phyloP scores from a whole-genome alignment of 495 filamentous ascomycete species.

The Aspergillus homomorphus region DNA sequence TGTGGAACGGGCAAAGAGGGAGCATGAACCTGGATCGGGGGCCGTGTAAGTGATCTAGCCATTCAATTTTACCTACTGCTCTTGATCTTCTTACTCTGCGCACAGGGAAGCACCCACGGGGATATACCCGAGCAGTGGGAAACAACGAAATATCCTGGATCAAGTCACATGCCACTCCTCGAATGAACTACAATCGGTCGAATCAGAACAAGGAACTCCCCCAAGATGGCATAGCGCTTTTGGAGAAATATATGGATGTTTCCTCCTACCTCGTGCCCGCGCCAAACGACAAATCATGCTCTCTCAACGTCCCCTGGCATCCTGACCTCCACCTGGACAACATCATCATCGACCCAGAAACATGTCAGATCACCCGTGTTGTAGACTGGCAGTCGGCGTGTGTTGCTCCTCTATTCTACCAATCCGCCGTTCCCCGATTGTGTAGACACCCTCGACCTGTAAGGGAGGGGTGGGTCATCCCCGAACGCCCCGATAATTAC shows the following conservation, averaged over 20 bases:
- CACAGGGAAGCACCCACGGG: constrained; percentile 23
- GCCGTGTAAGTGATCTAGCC: constrained; percentile 23
- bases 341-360: constrained; percentile 34
- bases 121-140: constrained; percentile 27
- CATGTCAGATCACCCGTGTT: constrained; percentile 25
- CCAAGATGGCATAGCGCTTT: constrained; percentile 16
- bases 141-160: constrained; percentile 34
- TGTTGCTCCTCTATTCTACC: constrained; percentile 29
- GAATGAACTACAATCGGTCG: constrained; percentile 30
- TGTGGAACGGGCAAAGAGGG: constrained; percentile 25
- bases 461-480: constrained; percentile 25
- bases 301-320: constrained; percentile 33
- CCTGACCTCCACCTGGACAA: constrained; percentile 42
- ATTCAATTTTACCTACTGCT: neutral
- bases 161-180: constrained; percentile 18
- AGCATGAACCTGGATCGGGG: constrained; percentile 32
- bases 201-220: constrained; percentile 15
- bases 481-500: constrained; percentile 28
- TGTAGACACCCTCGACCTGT: constrained; percentile 27
- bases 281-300: constrained; percentile 10
- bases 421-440: constrained; percentile 29
- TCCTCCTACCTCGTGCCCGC: constrained; percentile 14
- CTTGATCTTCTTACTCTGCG: neutral
- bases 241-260: constrained; percentile 16
- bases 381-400: constrained; percentile 37